Evolutionary conservation across 2,329 filamentous ascomycete species (phyloP).

Genomic region (Colletotrichum kahawae): DNA sequence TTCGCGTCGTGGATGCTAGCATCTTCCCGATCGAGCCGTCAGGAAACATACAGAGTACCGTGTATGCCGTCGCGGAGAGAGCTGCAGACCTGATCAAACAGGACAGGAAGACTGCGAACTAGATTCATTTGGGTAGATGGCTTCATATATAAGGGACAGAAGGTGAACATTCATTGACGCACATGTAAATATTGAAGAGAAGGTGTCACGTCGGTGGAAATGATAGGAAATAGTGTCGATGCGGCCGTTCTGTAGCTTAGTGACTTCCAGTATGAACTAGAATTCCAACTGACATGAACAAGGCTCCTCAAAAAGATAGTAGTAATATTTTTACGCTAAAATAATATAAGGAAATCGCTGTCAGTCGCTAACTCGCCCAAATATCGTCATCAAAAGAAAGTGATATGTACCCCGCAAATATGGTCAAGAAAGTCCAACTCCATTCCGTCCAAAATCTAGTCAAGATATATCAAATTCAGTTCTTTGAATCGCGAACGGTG

Average conservation of each 20-base stretch:
- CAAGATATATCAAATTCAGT: neutral
- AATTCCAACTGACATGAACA: neutral
- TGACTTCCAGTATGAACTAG: neutral
- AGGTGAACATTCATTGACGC: no score
- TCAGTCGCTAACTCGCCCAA: neutral
- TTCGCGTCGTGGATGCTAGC: constrained; percentile 51
- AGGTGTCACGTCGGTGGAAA: no score
- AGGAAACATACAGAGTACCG: constrained; percentile 35
- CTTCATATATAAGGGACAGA: neutral
- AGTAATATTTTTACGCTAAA: no score
- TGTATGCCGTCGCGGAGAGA: constrained; percentile 43
- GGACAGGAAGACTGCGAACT: neutral
- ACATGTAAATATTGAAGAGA: no score
- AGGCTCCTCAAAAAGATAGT: no score
- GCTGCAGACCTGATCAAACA: constrained; percentile 39
- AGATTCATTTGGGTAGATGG: neutral
- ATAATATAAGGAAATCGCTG: neutral
- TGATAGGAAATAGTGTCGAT: neutral
- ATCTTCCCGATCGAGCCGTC: constrained; percentile 47
- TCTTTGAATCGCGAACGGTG: neutral
- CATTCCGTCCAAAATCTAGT: neutral
- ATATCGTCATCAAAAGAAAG: neutral
- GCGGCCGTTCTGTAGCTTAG: neutral
- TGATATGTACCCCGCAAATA: neutral
- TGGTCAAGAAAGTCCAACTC: neutral